These are phyloP conservation scores for Jamesozyma rosinii DNA, from an alignment of 805 yeast genomes.

Conservation along the genomic window DNA sequence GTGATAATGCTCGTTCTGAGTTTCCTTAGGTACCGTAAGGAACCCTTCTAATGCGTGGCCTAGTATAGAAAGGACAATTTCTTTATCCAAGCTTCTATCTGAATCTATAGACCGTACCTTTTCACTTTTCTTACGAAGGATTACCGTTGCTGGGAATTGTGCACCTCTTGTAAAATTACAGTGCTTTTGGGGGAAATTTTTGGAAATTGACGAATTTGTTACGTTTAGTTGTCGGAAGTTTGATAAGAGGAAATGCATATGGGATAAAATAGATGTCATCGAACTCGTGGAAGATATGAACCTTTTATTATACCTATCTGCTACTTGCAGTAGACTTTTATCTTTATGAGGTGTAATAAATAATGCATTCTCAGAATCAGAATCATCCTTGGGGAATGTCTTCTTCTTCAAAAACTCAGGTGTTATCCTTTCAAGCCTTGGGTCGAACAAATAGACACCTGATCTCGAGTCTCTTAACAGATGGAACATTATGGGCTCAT, in stretches of 20 bases:
- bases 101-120: constrained; percentile 55
- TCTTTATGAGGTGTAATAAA: constrained; percentile 69
- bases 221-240: constrained; percentile 48
- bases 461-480: constrained; percentile 71
- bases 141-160: constrained; percentile 44
- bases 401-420: constrained; percentile 24
- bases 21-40: constrained; percentile 27
- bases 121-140: constrained; percentile 42
- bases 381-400: background rate
- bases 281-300: constrained; percentile 82
- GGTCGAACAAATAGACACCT: constrained; percentile 58
- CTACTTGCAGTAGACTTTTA: constrained; percentile 38
- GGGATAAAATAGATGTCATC: constrained; percentile 66
- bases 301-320: constrained; percentile 26
- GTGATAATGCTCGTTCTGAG: constrained; percentile 44
- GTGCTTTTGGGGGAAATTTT: constrained; percentile 33
- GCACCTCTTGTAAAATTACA: constrained; percentile 38
- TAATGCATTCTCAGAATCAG: constrained; percentile 11
- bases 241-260: constrained; percentile 63
- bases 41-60: constrained; percentile 76
- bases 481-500: constrained; percentile 69
- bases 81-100: constrained; percentile 59
- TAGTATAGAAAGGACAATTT: constrained; percentile 56
- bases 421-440: constrained; percentile 46
- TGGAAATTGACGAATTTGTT: constrained; percentile 33